phyloP scores from a whole-genome alignment of 257 asterid genomes.

The Nicotiana undulata region DNA sequence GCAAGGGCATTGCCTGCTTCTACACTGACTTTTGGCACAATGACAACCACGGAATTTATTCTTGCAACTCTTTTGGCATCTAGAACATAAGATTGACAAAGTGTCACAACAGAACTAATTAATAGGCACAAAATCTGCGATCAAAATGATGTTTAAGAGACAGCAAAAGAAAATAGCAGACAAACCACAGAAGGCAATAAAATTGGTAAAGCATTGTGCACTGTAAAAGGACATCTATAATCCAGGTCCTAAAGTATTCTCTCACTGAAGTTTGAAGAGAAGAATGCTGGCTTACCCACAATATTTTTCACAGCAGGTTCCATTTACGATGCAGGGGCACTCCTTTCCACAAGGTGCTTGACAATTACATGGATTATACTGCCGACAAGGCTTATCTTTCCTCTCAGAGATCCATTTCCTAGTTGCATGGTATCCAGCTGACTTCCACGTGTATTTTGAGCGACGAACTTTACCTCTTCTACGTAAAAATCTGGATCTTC shows the following conservation, averaged over 20 bases:
- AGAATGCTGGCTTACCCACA: constrained; percentile 67
- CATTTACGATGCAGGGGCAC: constrained; percentile 76
- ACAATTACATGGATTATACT: constrained; percentile 92
- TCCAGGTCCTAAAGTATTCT: neutral
- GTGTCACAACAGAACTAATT: neutral
- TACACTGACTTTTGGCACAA: constrained; percentile 97
- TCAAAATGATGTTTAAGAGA: neutral
- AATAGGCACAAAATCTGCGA: neutral
- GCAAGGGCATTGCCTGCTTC: constrained; percentile 98
- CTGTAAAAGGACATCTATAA: neutral
- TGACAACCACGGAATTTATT: constrained; percentile 97
- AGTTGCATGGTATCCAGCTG: constrained; percentile 81
- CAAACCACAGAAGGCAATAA: neutral
- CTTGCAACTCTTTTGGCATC: constrained; percentile 94
- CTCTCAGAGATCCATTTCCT: constrained; percentile 81
- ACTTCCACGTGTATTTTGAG: constrained; percentile 83
- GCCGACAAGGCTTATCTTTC: constrained; percentile 93
- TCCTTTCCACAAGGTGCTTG: constrained; percentile 87
- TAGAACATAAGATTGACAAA: constrained; percentile 23
- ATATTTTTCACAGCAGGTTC: constrained; percentile 90
- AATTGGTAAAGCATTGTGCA: neutral
- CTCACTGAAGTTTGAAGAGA: neutral
- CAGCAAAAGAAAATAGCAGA: neutral
- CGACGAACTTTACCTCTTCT: constrained; percentile 93
- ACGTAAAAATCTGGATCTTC: constrained; percentile 83